phyloP scores from a whole-genome alignment of 768 basidiomycete species.

The Amanita exitialis region DNA sequence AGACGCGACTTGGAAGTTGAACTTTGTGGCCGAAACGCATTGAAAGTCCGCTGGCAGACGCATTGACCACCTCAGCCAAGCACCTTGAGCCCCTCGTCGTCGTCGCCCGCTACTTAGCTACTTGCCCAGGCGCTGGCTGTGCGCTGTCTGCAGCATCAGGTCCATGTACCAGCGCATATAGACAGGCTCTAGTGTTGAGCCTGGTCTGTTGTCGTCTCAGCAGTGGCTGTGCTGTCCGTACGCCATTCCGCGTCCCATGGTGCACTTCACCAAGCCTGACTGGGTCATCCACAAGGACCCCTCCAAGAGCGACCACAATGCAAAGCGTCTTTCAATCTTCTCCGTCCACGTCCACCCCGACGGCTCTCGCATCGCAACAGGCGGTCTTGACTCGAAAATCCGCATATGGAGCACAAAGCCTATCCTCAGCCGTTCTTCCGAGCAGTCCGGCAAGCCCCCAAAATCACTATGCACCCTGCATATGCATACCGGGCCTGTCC shows the following conservation, averaged over 20 bases:
- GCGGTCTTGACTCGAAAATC: slow-evolving; percentile 91
- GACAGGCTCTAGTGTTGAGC: not conserved
- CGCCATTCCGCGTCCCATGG: slow-evolving; percentile 16
- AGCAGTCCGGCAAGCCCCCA: slow-evolving; percentile 61
- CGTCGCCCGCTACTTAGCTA: too few species aligned
- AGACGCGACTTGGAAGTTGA: slow-evolving; percentile 24
- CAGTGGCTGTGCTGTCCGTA: not conserved
- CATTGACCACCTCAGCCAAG: slow-evolving; percentile 28
- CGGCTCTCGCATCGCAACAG: slow-evolving; percentile 93
- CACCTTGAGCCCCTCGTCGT: not conserved
- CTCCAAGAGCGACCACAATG: slow-evolving; percentile 48
- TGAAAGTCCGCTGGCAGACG: slow-evolving; percentile 38
- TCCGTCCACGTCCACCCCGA: slow-evolving; percentile 93
- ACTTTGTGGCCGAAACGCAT: slow-evolving; percentile 17
- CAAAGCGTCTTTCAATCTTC: slow-evolving; percentile 79
- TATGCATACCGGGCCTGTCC: slow-evolving; percentile 90
- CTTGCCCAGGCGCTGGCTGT: too few species aligned
- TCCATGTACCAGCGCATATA: not conserved
- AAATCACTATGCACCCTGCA: slow-evolving; percentile 86
- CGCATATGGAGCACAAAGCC: slow-evolving; percentile 97
- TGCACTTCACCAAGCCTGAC: slow-evolving; percentile 84
- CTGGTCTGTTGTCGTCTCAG: not conserved
- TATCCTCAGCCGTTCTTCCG: slow-evolving; percentile 68
- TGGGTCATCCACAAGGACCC: slow-evolving; percentile 81
- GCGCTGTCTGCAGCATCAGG: too few species aligned